Evolutionary conservation across 139 green algal genomes (phyloP).

Genomic region (Edaphochlamys debaryana): DNA sequence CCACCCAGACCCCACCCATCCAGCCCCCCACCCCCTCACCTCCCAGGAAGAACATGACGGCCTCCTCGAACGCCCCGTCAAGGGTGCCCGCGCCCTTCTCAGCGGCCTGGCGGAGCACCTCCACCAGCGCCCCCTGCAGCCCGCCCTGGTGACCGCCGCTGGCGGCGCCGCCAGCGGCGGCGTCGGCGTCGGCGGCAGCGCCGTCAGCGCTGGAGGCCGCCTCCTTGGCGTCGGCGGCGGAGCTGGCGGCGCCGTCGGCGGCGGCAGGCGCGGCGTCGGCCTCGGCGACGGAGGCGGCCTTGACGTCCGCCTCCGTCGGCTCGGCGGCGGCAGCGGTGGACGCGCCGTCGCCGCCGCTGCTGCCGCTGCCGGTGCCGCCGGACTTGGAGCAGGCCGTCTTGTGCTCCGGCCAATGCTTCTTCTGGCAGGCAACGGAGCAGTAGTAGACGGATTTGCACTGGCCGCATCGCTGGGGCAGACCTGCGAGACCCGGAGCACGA

Average conservation of each 20-base stretch:
- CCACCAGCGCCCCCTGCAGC: slow-evolving; percentile 33
- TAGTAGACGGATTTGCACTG: slow-evolving; percentile 50
- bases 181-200: background rate
- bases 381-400: slow-evolving; percentile 26
- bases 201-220: background rate
- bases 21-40: background rate
- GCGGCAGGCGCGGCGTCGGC: background rate
- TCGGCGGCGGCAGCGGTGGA: background rate
- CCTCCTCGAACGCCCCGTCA: slow-evolving; percentile 32
- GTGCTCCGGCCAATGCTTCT: slow-evolving; percentile 47
- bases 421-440: slow-evolving; percentile 43
- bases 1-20: background rate
- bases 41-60: slow-evolving; percentile 40
- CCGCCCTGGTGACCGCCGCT: slow-evolving; percentile 17
- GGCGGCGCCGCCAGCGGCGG: background rate
- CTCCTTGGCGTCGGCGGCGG: background rate
- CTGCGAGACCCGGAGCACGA: too few relatives aligned
- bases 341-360: background rate
- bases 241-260: background rate
- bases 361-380: background rate
- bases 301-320: too few relatives aligned
- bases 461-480: slow-evolving; percentile 44
- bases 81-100: slow-evolving; percentile 38
- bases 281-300: background rate
- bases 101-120: slow-evolving; percentile 39